Base-by-base conservation (phyloP, 164 flowering plant genomes). In the Vitis amurensis region DNA sequence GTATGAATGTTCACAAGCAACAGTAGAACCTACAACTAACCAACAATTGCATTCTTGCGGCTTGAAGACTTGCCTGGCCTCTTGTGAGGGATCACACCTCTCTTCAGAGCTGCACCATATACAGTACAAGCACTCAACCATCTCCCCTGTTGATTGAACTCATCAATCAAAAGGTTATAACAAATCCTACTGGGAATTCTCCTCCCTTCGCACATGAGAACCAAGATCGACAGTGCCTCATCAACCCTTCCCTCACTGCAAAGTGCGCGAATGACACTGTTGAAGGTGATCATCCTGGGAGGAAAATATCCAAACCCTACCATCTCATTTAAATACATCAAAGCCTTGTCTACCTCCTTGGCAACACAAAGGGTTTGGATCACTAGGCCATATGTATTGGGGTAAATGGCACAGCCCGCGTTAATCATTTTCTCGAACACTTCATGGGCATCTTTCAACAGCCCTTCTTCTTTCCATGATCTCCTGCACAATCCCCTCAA, bases 401-500 rank as follows among this genome's bases (percentile, higher is more conserved):
- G 78, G 29, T 82, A 80, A 15, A 85, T 74, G 37, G 19, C 69
- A 13, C 4, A 73, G 23, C 59, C 82, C 50, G 68, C 9, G 9
- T 56, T 68, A 68, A 64, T 77, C 84, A 88, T 86, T 74, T 81
- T 74, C 37, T 78, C 83, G 61, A 91, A 88, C 71, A 92, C 69
- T 37, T 78, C 67, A 50, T 79, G 74, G 8, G 83, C 91, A 72
- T 83, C 84, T 47, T 65, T 71, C 19, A 85, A 66, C 50, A 84
- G 50, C 47, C 61, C 78, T 15, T 68, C 73, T 55, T 89, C 84
- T 56, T 77, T 72, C 80, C 83, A 79, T 1, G 93, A 88, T 68
- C 59, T 77, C 85, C 86, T 79, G 69, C 97, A 94, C 67, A 92
- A 64, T 13, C 81, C 82, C 72, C 88, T 84, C 50, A 89, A 55